Evolutionary conservation across 2,329 filamentous ascomycete species (phyloP), one percentile per base, ranked within the genome.

Genomic region (Diaporthe amygdali): DNA sequence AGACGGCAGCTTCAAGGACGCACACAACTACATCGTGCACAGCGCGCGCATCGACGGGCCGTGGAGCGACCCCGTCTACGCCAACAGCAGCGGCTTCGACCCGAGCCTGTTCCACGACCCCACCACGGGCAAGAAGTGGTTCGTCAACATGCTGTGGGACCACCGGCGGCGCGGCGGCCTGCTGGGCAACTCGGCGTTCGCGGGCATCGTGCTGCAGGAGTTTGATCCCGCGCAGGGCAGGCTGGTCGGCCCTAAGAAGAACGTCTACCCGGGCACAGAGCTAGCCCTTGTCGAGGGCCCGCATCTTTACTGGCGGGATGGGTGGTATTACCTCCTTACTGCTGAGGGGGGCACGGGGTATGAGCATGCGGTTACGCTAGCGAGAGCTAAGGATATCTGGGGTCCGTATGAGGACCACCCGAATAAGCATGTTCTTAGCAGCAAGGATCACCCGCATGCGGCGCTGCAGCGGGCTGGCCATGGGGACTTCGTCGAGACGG

Each of bases 1-100:
- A 77, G 90, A 92, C 74, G 90, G 90, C 15, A 88, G 86, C 2
- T 91, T 90, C 84, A 91, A 90, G 77, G 89, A 91, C 75, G 85
- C 88, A 1, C 89, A 87, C 74, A 92, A 91, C 75, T 92, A 91
- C 76, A 90, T 92, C 71, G 86, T 92, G 67, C 86, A 77, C 41
- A 84, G 87, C 0, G 80, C 84, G 0, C 74, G 80, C 6, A 88
- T 91, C 67, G 84, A 87, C 46, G 90, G 89, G 0, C 89, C 89
- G 0, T 91, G 90, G 90, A 89, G 88, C 0, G 89, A 91, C 63
- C 89, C 89, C 0, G 77, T 88, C 8, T 89, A 88, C 75, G 82
- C 84, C 76, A 91, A 73, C 76, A 88, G 87, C 0, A 90, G 88
- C 0, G 89, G 89, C 1, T 91, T 92, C 74, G 90, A 92, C 75